Evolutionary conservation across 805 yeast genomes (phyloP), one percentile per base, ranked within the genome.

Genomic region (Spathaspora girioi): DNA sequence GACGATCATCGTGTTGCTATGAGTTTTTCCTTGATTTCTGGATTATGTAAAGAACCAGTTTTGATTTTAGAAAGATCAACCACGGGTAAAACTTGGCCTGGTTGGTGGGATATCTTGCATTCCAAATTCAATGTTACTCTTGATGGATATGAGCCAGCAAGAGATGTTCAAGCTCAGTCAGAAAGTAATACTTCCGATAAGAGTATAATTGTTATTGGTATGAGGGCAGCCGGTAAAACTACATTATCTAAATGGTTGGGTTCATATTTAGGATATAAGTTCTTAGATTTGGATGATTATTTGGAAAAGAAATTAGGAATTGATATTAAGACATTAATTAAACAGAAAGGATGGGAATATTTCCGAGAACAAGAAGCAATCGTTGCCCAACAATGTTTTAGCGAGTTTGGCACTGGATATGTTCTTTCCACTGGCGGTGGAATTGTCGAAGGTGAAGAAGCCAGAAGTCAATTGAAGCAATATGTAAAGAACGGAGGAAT

Each of bases 31-130:
- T 75, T 94, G 53, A 72, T 94, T 49, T 93, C 97, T 3, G 90
- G 96, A 35, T 75, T 89, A 60, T 79, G 81, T 47, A 65, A 69
- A 44, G 75, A 73, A 3, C 84, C 88, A 1, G 93, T 87, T 1
- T 74, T 83, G 56, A 83, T 94, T 53, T 82, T 86, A 58, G 97
- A 93, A 64, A 83, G 97, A 70, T 81, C 87, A 23, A 90, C 97
- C 65, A 96, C 97, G 1, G 96, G 93, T 51, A 94, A 94, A 73
- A 94, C 99, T 0, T 94, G 99, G 99, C 99, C 99, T 18, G 98
- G 97, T 38, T 94, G 99, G 99, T 94, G 99, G 99, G 99, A 94
- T 70, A 80, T 84, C 35, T 75, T 94, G 56, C 91, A 84, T 64
- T 79, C 87, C 47, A 70, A 78, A 46, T 81, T 94, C 60, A 79